phyloP scores from a whole-genome alignment of 1,139 yeast species.

The Geotrichum citri-aurantii region DNA sequence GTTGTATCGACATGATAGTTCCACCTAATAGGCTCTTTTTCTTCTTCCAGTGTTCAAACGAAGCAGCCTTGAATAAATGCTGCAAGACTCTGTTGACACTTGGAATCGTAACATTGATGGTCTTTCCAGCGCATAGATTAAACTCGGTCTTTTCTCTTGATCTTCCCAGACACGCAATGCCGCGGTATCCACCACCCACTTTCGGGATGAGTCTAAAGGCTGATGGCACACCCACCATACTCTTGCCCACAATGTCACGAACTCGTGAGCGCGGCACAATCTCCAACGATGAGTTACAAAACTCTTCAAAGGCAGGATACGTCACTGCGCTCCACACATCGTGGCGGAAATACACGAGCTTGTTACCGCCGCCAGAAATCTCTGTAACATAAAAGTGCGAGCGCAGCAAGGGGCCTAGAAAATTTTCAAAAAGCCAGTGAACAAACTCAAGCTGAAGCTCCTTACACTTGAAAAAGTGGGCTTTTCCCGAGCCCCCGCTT shows the following conservation, averaged over 20 bases:
- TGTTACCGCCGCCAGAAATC: slow-evolving; percentile 37
- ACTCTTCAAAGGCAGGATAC: slow-evolving; percentile 21
- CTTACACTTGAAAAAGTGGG: slow-evolving; percentile 23
- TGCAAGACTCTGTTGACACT: slow-evolving; percentile 31
- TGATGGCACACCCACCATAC: slow-evolving; percentile 18
- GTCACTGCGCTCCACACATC: slow-evolving; percentile 51
- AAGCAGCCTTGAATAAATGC: slow-evolving; percentile 23
- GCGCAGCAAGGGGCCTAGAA: slow-evolving; percentile 46
- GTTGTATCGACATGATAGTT: slow-evolving; percentile 18
- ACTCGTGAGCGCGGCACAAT: slow-evolving; percentile 3
- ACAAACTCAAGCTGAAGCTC: slow-evolving; percentile 42
- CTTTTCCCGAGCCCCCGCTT: slow-evolving; percentile 42
- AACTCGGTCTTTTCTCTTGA: slow-evolving; percentile 1
- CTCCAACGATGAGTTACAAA: slow-evolving; percentile 9
- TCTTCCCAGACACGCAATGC: slow-evolving; percentile 27
- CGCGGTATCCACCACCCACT: slow-evolving; percentile 25
- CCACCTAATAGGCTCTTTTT: slow-evolving; percentile 11
- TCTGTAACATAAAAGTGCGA: slow-evolving; percentile 67
- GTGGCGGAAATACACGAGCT: slow-evolving; percentile 52
- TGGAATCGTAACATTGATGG: background rate
- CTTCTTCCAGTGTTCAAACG: slow-evolving; percentile 26
- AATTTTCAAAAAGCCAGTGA: slow-evolving; percentile 51
- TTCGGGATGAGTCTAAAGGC: slow-evolving; percentile 29
- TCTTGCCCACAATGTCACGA: background rate
- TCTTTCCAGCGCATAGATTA: background rate